phyloP scores from a whole-genome alignment of 331 rosid genomes.

The Saraca asoca region DNA sequence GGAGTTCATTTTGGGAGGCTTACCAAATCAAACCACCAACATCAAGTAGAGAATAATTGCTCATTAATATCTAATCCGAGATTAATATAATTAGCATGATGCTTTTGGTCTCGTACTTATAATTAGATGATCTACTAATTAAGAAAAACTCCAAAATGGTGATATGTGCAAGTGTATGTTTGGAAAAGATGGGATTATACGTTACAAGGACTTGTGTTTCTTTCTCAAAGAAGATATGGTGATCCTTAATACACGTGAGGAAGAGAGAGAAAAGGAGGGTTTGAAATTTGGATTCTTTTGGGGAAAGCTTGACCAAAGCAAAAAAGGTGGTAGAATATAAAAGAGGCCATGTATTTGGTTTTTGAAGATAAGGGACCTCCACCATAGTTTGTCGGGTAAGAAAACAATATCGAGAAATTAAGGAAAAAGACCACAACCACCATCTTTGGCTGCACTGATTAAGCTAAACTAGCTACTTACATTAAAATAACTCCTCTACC shows the following conservation, averaged over 20 bases:
- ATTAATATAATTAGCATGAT: neutral
- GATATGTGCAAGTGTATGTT: constrained; percentile 24
- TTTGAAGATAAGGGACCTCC: constrained; percentile 49
- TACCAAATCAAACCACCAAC: constrained; percentile 16
- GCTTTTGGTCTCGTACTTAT: neutral
- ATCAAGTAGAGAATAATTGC: neutral
- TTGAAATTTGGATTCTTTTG: constrained; percentile 45
- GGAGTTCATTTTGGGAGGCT: constrained; percentile 1
- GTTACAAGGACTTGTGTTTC: constrained; percentile 9
- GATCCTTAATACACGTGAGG: constrained; percentile 36
- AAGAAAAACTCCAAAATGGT: constrained; percentile 26
- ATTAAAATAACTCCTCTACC: no score
- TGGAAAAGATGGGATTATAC: constrained; percentile 25
- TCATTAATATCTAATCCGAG: neutral
- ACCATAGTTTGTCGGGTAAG: constrained; percentile 58
- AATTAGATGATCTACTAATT: constrained; percentile 17
- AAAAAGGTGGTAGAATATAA: constrained; percentile 28
- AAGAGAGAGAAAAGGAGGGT: constrained; percentile 20
- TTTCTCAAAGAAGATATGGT: constrained; percentile 27
- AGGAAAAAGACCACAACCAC: constrained; percentile 34
- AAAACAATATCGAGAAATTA: constrained; percentile 6
- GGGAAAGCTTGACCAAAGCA: constrained; percentile 53
- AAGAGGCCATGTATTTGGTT: constrained; percentile 43
- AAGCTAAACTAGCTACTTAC: constrained; percentile 5
- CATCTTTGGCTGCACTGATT: constrained; percentile 39